Conservation (phyloP, 805 yeast species). For the Yamadazyma paraphyllophila region DNA sequence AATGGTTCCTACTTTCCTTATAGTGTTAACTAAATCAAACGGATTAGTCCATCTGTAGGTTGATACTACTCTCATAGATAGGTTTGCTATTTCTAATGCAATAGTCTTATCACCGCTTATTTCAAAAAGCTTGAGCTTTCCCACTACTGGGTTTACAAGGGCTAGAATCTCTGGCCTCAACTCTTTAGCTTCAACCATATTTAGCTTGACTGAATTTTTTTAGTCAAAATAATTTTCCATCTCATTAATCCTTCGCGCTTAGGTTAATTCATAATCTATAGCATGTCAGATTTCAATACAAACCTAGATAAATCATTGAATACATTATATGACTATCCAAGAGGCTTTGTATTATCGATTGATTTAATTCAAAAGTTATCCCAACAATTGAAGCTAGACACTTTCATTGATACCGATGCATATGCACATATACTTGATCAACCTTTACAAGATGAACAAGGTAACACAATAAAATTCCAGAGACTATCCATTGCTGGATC, state of each 20-base stretch:
- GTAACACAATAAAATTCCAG: constrained; percentile 17
- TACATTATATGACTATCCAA: constrained; percentile 31
- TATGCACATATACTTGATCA: constrained; percentile 23
- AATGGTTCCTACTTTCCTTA: constrained; percentile 69
- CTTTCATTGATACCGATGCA: constrained; percentile 39
- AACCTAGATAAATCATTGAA: constrained; percentile 22
- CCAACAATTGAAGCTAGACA: constrained; percentile 39
- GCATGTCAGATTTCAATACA: constrained; percentile 20
- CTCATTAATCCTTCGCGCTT: neutral
- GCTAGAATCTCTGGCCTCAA: constrained; percentile 32
- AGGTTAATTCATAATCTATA: neutral
- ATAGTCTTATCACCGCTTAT: constrained; percentile 75
- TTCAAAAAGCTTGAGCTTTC: constrained; percentile 77
- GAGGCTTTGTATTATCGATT: constrained; percentile 29
- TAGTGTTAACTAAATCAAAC: constrained; percentile 65
- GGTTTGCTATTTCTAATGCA: constrained; percentile 84
- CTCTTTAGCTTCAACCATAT: constrained; percentile 3
- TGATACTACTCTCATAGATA: constrained; percentile 83
- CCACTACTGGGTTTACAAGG: constrained; percentile 38
- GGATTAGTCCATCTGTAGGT: constrained; percentile 84
- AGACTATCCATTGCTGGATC: constrained; percentile 44
- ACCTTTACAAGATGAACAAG: constrained; percentile 12
- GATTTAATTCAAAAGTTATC: constrained; percentile 40
- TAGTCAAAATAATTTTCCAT: constrained; percentile 1
- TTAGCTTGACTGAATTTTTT: neutral